A percentile compares a stretch with the other conserved stretches of the same genome.
phyloP scores from a whole-genome alignment of 495 filamentous ascomycete genomes.

The Zalerion maritima region DNA sequence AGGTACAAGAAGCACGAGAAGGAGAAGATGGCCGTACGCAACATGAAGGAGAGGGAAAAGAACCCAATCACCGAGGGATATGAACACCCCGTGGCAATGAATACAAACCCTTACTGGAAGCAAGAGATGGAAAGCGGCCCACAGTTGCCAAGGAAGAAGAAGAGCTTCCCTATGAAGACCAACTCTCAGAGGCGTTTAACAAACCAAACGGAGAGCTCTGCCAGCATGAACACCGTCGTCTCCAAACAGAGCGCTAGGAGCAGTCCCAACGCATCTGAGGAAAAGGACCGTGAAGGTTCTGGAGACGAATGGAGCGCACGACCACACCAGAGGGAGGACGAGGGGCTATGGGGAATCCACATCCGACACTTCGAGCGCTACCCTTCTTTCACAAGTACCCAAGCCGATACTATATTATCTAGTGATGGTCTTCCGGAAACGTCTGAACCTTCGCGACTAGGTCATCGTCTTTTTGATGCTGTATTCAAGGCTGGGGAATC shows the following conservation, averaged over 20 bases:
- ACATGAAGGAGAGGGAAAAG: conserved; percentile 43
- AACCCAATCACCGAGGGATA: conserved; percentile 58
- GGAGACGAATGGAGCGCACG: conserved; percentile 55
- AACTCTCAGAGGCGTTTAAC: conserved; percentile 38
- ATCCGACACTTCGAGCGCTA: no score
- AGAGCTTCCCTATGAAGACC: conserved; percentile 28
- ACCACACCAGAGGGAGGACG: conserved; percentile 73
- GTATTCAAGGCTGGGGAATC: conserved; percentile 37
- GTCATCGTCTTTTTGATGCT: conserved; percentile 32
- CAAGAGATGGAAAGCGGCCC: conserved; percentile 76
- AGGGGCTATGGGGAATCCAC: conserved; percentile 63
- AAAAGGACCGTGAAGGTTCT: conserved; percentile 22
- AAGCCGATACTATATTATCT: no score
- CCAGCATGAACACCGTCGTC: conserved; percentile 8
- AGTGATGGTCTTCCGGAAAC: no score
- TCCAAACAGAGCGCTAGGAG: neutral
- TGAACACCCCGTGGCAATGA: conserved; percentile 64
- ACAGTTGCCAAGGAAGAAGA: conserved; percentile 48
- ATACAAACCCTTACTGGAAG: conserved; percentile 72
- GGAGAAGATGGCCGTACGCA: conserved; percentile 29
- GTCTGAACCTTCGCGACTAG: conserved; percentile 23
- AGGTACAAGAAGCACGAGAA: conserved; percentile 53
- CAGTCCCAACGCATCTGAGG: neutral
- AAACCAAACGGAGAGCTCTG: conserved; percentile 23
- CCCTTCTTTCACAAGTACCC: no score